phyloP scores from a whole-genome alignment of 257 asterid genomes.

The Solanum ahanhuiri region DNA sequence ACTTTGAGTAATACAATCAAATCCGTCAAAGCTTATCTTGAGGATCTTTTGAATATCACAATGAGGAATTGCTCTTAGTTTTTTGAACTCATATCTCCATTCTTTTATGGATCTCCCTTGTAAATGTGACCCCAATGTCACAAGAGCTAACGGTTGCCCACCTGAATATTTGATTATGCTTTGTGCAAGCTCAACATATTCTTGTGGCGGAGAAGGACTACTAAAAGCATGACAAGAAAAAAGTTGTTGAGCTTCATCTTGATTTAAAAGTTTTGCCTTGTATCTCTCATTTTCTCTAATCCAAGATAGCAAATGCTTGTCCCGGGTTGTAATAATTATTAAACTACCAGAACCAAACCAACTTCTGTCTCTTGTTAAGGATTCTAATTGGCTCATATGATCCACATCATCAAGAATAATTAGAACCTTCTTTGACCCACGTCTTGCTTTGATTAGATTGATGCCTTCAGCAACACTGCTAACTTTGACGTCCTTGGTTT shows the following conservation, averaged over 20 bases:
- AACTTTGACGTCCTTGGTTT: neutral
- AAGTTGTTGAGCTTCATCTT: neutral
- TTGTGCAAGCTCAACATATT: neutral
- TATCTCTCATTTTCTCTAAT: neutral
- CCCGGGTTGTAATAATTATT: neutral
- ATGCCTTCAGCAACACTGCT: neutral
- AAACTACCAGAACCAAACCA: neutral
- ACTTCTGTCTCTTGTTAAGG: neutral
- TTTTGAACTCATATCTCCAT: neutral
- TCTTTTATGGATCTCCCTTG: neutral
- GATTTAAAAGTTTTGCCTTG: neutral
- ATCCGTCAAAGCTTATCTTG: neutral
- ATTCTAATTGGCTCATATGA: neutral
- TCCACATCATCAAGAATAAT: neutral
- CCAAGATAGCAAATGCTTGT: neutral
- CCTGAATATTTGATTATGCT: neutral
- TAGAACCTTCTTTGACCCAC: no score
- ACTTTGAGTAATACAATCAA: neutral
- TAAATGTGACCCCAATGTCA: neutral
- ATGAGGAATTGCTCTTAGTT: neutral
- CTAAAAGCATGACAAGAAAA: neutral
- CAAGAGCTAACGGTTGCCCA: constrained; percentile 5
- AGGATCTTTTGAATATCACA: neutral
- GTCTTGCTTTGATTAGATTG: neutral
- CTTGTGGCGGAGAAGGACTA: neutral